These are phyloP conservation scores for Colletotrichum falcatum DNA, from an alignment of 2,329 filamentous ascomycete genomes.

Conservation along the genomic window DNA sequence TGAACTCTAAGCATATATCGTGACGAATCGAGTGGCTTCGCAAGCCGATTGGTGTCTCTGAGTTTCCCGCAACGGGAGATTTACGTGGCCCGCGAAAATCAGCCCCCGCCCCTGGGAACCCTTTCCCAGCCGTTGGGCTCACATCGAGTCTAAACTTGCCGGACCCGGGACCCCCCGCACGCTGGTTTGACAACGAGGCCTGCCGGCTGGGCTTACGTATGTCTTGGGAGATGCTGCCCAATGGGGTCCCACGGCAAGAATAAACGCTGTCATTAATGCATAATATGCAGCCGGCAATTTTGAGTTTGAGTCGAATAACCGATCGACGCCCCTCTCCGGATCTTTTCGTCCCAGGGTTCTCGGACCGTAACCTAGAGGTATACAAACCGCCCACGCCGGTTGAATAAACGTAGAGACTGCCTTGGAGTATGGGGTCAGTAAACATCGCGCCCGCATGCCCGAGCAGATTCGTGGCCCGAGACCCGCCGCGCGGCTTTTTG, in stretches of 20 bases:
- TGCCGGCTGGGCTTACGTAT: background rate
- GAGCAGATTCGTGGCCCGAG: background rate
- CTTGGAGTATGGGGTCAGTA: background rate
- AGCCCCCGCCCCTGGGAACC: background rate
- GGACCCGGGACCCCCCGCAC: background rate
- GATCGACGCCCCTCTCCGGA: background rate
- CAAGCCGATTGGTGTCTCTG: background rate
- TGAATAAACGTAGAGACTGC: too few relatives aligned
- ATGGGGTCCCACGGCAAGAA: conserved; percentile 5
- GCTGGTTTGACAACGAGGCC: background rate
- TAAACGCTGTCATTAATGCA: conserved; percentile 18
- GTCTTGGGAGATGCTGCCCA: background rate
- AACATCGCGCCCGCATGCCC: background rate
- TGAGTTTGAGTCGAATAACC: background rate
- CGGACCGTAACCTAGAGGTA: background rate
- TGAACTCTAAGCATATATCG: conserved; percentile 5
- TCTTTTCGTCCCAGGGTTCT: conserved; percentile 7
- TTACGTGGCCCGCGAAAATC: conserved; percentile 26
- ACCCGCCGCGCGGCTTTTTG: conserved; percentile 9
- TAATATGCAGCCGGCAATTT: conserved; percentile 8
- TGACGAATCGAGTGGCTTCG: background rate
- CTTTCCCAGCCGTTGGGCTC: conserved; percentile 10
- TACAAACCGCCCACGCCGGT: background rate
- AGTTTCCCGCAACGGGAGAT: conserved; percentile 25
- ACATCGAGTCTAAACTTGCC: conserved; percentile 20